phyloP scores from a whole-genome alignment of 2,329 filamentous ascomycete genomes.

The Curvularia lunata region DNA sequence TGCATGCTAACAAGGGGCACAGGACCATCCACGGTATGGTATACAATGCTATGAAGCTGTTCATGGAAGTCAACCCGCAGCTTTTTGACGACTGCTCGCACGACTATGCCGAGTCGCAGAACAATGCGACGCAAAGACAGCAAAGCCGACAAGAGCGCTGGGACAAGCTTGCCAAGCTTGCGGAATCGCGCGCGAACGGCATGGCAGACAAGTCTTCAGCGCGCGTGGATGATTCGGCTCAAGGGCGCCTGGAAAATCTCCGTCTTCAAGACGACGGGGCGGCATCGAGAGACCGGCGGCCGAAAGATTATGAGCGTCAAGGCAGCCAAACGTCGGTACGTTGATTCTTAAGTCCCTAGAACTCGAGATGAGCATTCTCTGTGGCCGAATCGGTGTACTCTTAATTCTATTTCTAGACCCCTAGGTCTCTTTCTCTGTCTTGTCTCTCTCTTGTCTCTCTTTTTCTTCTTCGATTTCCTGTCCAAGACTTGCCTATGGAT shows the following conservation, averaged over 20 bases:
- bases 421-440: constrained; percentile 40
- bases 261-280: constrained; percentile 79
- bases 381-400: constrained; percentile 51
- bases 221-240: constrained; percentile 74
- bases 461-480: constrained; percentile 29
- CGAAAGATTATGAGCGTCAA: constrained; percentile 51
- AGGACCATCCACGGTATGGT: constrained; percentile 99
- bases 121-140: constrained; percentile 85
- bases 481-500: constrained; percentile 44
- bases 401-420: constrained; percentile 51
- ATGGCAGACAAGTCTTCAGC: constrained; percentile 49
- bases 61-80: constrained; percentile 99
- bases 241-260: constrained; percentile 86
- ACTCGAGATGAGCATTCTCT: constrained; percentile 48
- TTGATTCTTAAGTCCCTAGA: constrained; percentile 53
- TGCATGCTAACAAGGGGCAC: constrained; percentile 24
- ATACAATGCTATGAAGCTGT: constrained; percentile 99
- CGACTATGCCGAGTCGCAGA: constrained; percentile 96
- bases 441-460: constrained; percentile 31
- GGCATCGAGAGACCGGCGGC: constrained; percentile 46
- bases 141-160: constrained; percentile 83
- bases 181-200: constrained; percentile 69
- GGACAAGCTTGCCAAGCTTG: constrained; percentile 83
- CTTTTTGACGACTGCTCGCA: constrained; percentile 98
- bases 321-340: constrained; percentile 52